Evolutionary conservation across 2,329 filamentous ascomycete genomes (phyloP).

Genomic region (Aspergillus phoenicis): DNA sequence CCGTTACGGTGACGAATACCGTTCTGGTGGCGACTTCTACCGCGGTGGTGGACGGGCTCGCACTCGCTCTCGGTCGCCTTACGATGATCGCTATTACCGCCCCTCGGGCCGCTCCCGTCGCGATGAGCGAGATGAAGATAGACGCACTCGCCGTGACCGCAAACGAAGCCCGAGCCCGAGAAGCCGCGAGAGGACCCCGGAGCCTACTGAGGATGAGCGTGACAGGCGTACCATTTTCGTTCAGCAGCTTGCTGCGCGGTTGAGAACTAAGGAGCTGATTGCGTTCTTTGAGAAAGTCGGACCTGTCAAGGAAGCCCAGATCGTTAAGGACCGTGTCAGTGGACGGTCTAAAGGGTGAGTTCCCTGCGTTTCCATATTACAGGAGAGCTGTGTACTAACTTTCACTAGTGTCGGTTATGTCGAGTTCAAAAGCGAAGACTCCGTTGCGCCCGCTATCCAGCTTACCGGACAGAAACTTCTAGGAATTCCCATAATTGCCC

Average conservation of each 20-base stretch:
- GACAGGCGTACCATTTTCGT: conserved; percentile 97
- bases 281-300: conserved; percentile 95
- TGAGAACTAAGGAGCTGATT: conserved; percentile 89
- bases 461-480: conserved; percentile 98
- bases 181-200: conserved; percentile 56
- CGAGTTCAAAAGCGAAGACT: conserved; percentile 96
- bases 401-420: conserved; percentile 89
- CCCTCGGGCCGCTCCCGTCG: conserved; percentile 53
- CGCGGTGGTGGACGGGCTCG: conserved; percentile 65
- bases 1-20: conserved; percentile 56
- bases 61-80: conserved; percentile 72
- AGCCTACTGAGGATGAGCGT: conserved; percentile 90
- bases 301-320: conserved; percentile 94
- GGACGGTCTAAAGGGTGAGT: conserved; percentile 94
- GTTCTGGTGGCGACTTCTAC: conserved; percentile 70
- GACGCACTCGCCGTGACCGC: conserved; percentile 56
- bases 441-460: conserved; percentile 88
- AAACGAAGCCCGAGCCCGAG: conserved; percentile 46
- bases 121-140: conserved; percentile 51
- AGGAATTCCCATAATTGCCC: conserved; percentile 97
- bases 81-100: conserved; percentile 61
- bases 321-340: conserved; percentile 96
- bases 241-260: conserved; percentile 91
- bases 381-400: conserved; percentile 12
- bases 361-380: conserved; percentile 11